phyloP scores from a whole-genome alignment of 2,329 filamentous ascomycete species.

The Penicillium sclerotigenum region DNA sequence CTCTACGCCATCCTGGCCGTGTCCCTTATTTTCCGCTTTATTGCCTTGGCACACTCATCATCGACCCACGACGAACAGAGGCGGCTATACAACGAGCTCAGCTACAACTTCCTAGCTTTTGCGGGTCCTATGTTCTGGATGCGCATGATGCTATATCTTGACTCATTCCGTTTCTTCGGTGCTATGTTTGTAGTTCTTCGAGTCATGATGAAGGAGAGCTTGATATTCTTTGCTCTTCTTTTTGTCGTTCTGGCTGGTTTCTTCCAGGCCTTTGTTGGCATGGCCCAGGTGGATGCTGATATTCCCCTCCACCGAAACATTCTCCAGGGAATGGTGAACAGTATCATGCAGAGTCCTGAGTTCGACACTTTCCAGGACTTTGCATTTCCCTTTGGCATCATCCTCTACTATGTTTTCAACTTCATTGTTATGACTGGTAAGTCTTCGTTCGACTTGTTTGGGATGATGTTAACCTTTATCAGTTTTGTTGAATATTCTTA shows the following conservation, averaged over 20 bases:
- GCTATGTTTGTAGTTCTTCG: conserved; percentile 97
- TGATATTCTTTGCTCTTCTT: conserved; percentile 94
- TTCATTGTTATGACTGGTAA: conserved; percentile 85
- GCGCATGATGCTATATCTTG: conserved; percentile 84
- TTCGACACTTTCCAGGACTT: conserved; percentile 88
- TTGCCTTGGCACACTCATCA: conserved; percentile 66
- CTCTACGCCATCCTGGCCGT: conserved; percentile 76
- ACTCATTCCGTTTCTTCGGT: conserved; percentile 92
- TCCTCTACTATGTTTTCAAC: conserved; percentile 96
- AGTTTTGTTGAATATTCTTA: conserved; percentile 90
- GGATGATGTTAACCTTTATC: conserved; percentile 10
- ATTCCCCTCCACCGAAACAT: conserved; percentile 46
- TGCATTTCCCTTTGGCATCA: conserved; percentile 85
- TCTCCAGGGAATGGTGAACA: conserved; percentile 68
- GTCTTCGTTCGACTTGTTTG: conserved; percentile 11
- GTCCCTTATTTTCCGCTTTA: conserved; percentile 74
- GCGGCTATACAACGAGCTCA: conserved; percentile 68
- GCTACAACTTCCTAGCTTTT: conserved; percentile 93
- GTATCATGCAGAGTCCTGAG: conserved; percentile 86
- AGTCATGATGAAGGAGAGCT: conserved; percentile 87
- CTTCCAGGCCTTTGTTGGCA: conserved; percentile 87
- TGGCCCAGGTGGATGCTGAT: conserved; percentile 77
- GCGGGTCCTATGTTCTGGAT: conserved; percentile 96
- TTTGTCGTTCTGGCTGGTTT: conserved; percentile 75
- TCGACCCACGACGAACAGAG: conserved; percentile 52